These are phyloP conservation scores for Penicillium herquei DNA, from an alignment of 495 filamentous ascomycete species.

Conservation along the genomic window DNA sequence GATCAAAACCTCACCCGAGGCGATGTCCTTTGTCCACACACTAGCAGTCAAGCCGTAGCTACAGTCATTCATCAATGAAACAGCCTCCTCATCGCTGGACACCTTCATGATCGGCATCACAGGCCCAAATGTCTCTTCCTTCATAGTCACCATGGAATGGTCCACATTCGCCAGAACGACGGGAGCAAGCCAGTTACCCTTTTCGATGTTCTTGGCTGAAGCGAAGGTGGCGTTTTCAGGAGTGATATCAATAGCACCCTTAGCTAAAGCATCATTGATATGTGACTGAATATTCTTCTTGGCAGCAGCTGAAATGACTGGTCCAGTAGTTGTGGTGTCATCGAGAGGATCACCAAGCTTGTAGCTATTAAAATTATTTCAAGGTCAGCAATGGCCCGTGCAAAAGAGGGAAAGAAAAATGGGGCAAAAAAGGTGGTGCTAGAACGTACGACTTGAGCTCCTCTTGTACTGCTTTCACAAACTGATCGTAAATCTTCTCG, in stretches of 20 bases:
- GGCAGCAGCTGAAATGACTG: slow-evolving; percentile 78
- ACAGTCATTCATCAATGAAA: slow-evolving; percentile 90
- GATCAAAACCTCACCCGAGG: slow-evolving; percentile 70
- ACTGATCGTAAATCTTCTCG: slow-evolving; percentile 76
- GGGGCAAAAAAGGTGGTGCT: neutral
- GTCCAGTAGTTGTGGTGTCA: slow-evolving; percentile 76
- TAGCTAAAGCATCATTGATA: slow-evolving; percentile 77
- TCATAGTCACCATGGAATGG: slow-evolving; percentile 89
- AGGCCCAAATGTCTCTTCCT: slow-evolving; percentile 93
- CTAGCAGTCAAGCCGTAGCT: slow-evolving; percentile 95
- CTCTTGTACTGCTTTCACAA: slow-evolving; percentile 71
- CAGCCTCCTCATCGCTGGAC: slow-evolving; percentile 74
- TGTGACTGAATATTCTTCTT: slow-evolving; percentile 71
- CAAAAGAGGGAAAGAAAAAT: neutral
- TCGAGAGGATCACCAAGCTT: slow-evolving; percentile 85
- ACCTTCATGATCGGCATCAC: slow-evolving; percentile 95
- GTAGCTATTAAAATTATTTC: slow-evolving; percentile 58
- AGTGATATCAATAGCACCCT: slow-evolving; percentile 81
- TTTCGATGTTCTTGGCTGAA: slow-evolving; percentile 52
- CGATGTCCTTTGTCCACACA: slow-evolving; percentile 93
- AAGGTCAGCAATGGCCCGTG: neutral
- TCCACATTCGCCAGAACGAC: slow-evolving; percentile 78
- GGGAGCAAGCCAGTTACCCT: slow-evolving; percentile 84
- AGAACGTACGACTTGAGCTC: slow-evolving; percentile 56
- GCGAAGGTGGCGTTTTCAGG: slow-evolving; percentile 74